Percentiles rank a stretch among this genome's conserved stretches.
Evolutionary conservation across 2,329 filamentous ascomycete genomes (phyloP).

Genomic region (Calonectria pseudoreteaudii): DNA sequence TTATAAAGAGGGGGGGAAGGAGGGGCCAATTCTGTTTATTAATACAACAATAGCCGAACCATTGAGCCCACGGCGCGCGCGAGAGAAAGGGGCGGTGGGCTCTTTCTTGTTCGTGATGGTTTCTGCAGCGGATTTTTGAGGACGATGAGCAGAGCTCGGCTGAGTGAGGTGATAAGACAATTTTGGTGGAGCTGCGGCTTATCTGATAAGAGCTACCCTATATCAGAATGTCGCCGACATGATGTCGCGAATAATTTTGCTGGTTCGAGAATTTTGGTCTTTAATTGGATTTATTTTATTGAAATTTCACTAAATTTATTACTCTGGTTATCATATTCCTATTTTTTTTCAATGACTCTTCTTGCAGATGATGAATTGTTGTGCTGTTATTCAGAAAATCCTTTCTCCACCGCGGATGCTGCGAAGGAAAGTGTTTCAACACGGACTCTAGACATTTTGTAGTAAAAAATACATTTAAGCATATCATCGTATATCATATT

Average conservation of each 20-base stretch:
- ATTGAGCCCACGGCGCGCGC: slow-evolving; percentile 43
- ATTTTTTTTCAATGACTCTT: not conserved
- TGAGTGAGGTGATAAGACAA: not conserved
- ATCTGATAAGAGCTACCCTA: slow-evolving; percentile 28
- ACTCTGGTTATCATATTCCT: not conserved
- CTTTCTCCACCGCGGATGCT: too few species aligned
- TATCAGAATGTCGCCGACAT: not conserved
- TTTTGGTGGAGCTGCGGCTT: slow-evolving; percentile 27
- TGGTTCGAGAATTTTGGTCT: not conserved
- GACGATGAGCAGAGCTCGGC: slow-evolving; percentile 36
- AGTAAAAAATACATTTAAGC: not conserved
- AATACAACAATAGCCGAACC: slow-evolving; percentile 41
- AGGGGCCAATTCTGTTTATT: slow-evolving; percentile 9
- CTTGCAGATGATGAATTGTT: not conserved
- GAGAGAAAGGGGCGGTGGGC: slow-evolving; percentile 23
- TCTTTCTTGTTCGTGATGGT: slow-evolving; percentile 55
- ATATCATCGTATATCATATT: not conserved
- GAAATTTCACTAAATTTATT: not conserved
- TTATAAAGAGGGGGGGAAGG: not conserved
- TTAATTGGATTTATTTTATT: not conserved
- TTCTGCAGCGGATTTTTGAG: slow-evolving; percentile 63
- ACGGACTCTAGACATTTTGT: not conserved
- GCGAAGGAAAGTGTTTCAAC: not conserved
- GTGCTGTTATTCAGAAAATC: not conserved
- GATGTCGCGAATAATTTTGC: not conserved